These are phyloP conservation scores for Coemansia sp. DNA, from an alignment of 192 early-diverging fungal genomes.

Conservation along the genomic window DNA sequence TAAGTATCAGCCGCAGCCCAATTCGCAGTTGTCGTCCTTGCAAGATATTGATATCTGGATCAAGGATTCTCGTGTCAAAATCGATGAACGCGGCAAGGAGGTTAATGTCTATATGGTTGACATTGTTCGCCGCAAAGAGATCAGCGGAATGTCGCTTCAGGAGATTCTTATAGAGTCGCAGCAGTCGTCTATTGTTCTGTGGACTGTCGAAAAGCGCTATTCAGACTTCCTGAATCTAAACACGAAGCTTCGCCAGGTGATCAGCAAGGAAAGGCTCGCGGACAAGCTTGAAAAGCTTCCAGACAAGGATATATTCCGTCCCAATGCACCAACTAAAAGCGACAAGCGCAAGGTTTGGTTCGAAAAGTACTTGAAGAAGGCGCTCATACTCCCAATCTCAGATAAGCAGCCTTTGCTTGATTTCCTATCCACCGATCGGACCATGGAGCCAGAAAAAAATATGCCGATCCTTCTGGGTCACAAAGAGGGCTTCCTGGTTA, in stretches of 20 bases:
- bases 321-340: slow-evolving; percentile 78
- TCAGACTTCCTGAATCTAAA: slow-evolving; percentile 83
- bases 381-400: slow-evolving; percentile 60
- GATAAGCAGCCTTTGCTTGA: slow-evolving; percentile 68
- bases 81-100: slow-evolving; percentile 79
- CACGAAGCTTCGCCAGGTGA: slow-evolving; percentile 63
- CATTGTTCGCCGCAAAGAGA: slow-evolving; percentile 39
- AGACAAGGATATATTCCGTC: slow-evolving; percentile 80
- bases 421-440: slow-evolving; percentile 73
- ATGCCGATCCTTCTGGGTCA: slow-evolving; percentile 59
- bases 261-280: slow-evolving; percentile 34
- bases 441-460: slow-evolving; percentile 50
- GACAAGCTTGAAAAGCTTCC: slow-evolving; percentile 74
- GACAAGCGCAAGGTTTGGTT: slow-evolving; percentile 85
- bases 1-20: neutral
- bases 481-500: slow-evolving; percentile 88
- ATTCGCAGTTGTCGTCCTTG: slow-evolving; percentile 45
- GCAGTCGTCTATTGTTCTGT: slow-evolving; percentile 59
- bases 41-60: slow-evolving; percentile 57
- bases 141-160: slow-evolving; percentile 49
- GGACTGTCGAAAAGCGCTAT: slow-evolving; percentile 87
- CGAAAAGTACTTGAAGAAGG: slow-evolving; percentile 79
- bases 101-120: slow-evolving; percentile 59
- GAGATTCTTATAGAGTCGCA: slow-evolving; percentile 51
- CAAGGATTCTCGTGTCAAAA: slow-evolving; percentile 60